Percentiles rank a stretch among this genome's conserved stretches.
phyloP scores from a whole-genome alignment of 2,329 filamentous ascomycete species.

The Fusarium sp. region DNA sequence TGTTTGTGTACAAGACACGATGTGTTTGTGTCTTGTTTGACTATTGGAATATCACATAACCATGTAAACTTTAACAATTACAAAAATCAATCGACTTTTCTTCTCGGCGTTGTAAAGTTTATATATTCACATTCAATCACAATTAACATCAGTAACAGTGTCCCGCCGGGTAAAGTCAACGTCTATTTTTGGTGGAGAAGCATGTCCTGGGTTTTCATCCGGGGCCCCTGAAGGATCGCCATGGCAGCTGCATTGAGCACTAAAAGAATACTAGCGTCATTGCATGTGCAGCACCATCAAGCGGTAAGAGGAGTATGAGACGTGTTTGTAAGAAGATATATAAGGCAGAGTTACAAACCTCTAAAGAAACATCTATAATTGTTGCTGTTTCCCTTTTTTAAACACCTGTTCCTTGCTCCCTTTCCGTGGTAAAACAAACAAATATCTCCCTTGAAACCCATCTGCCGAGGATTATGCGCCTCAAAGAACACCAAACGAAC shows the following conservation, averaged over 20 bases:
- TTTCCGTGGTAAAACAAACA: conserved; percentile 18
- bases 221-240: conserved; percentile 40
- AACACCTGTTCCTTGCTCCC: conserved; percentile 5
- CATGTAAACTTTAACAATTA: accelerated
- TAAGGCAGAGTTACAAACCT: background rate
- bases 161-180: conserved; percentile 12
- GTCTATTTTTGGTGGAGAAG: background rate
- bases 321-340: background rate
- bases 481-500: conserved; percentile 28
- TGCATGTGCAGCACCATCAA: conserved; percentile 1
- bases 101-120: background rate
- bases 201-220: background rate
- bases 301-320: background rate
- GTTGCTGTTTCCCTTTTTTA: background rate
- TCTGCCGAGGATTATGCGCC: conserved; percentile 48
- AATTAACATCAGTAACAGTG: background rate
- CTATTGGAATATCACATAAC: background rate
- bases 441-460: conserved; percentile 30
- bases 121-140: background rate
- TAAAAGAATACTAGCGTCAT: conserved; percentile 34
- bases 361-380: background rate
- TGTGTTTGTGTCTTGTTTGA: background rate
- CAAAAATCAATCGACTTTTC: background rate
- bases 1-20: background rate
- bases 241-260: conserved; percentile 39